Base-by-base conservation (phyloP, 2,329 filamentous ascomycete genomes). In the Epichloe hybrida region DNA sequence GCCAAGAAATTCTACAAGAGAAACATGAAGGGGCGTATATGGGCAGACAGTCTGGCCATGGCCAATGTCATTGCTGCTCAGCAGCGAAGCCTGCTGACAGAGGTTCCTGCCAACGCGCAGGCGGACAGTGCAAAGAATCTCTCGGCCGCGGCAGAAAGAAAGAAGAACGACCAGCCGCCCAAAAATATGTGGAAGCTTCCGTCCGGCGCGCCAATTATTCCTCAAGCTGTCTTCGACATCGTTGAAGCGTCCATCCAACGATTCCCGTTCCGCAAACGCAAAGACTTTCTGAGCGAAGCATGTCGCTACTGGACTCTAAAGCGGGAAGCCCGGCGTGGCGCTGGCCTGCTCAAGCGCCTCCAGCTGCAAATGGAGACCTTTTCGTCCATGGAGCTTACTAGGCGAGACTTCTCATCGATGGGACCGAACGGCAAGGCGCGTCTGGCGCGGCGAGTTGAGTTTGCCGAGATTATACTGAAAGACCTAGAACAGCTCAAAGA, bases 251-350 rank as follows among this genome's bases (percentile, higher is more conserved):
- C 90, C 0, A 75, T 98, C 36, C 80, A 84, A 55, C 82, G 88
- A 46, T 97, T 97, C 64, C 80, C 80, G 37, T 71, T 81, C 52
- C 81, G 85, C 34, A 94, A 93, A 63, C 81, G 89, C 49, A 95
- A 94, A 63, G 90, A 96, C 54, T 98, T 88, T 64, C 83, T 94
- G 2, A 84, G 88, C 52, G 91, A 96, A 66, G 87, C 87, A 2
- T 97, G 91, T 70, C 89, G 88, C 59, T 98, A 97, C 68, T 98
- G 93, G 93, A 97, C 93, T 0, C 69, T 98, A 55, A 98, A 98
- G 70, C 81, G 93, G 51, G 93, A 98, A 66, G 87, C 91, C 54
- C 82, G 93, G 36, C 79, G 93, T 52, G 93, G 93, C 45, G 93
- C 93, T 34, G 88, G 93, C 4, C 74, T 98, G 50, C 76, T 98